Base-by-base conservation (phyloP, 257 asterid species). In the Nicotiana undulata region DNA sequence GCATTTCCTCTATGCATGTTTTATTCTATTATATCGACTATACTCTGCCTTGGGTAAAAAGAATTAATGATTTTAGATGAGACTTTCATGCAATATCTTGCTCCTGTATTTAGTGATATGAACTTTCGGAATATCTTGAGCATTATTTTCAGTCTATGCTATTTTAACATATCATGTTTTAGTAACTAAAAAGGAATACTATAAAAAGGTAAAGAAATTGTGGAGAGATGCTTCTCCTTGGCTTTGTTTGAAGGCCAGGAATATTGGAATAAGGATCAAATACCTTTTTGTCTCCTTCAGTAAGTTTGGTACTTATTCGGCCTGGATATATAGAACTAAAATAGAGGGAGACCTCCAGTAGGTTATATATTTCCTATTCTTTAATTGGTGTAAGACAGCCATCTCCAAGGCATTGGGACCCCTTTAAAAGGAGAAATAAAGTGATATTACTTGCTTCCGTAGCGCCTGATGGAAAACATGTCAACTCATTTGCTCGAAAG, bases 241-340 rank as follows among this genome's bases (percentile, higher is more conserved):
- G 83, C 92, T 88, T 92, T 79, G 88, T 89, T 86, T 84, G 89
- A 88, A 87, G 90, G 90, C 86, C 82, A 89, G 89, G 94, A 86
- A 85, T 90, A 40, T 40, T 40, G 86, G 93, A 85, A 89, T 85
- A 85, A 70, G 78, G 94, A 90, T 88, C 85, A 83, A 88, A 92
- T 91, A 88, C 93, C 80, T 82, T 84, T 88, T 22, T 49, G 94
- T 92, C 93, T 84, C 91, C 93, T 87, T 88, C 86, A 77, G 87
- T 80, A 86, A 86, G 92, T 89, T 90, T 86, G 90, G 98, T 88
- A 91, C 88, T 86, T 89, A 90, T 91, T 93, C 93, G 89, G 86
- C 85, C 88, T 26, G 81, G 76, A 88, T 40, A 40, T 40, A 40
- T 81, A 78, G 86, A 83, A 82, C 83, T 85, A 80, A 82, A 84